Base-by-base conservation (phyloP, 148 eudicot species). In the Rhododendron molle region DNA sequence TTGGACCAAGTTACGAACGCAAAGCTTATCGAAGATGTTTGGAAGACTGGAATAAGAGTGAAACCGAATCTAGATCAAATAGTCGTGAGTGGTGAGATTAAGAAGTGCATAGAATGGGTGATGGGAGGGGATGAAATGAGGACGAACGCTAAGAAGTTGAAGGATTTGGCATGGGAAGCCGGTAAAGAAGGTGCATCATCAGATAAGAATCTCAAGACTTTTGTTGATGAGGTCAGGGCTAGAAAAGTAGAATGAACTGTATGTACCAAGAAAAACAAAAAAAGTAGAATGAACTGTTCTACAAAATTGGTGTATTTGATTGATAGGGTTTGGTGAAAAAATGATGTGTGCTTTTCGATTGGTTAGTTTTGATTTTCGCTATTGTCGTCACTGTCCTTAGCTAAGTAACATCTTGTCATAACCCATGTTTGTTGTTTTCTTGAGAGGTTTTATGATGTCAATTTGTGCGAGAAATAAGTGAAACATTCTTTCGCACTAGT, bases 1-100 rank as follows among this genome's bases (percentile, higher is more conserved):
- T 0, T 2, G 9, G 67, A 89, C 28, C 90, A 89, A 38, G 3
- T 83, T 15, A 85, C 88, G 3, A 82, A 82, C 44, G 76, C 52
- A 43, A 82, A 26, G 74, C 80, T 93, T 18, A 69, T 93, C 12
- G 88, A 89, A 50, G 83, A 81, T 32, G 14, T 3, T 3, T 81
- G 23, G 58, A 81, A 32, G 67, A 50, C 15, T 4, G 46, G 83
- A 13, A n/a, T 7, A n/a, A 77, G 80, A 38, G 32, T n/a, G 16
- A 77, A 13, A 9, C 28, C 15, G 8, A 77, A 44, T 44, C 15
- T 8, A 8, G 30, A 77, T 2, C 15, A 28, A 9, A 7, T 81
- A 81, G 69, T 81, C 1, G 46, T 54, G 30, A 36, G 43, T 2
- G 34, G 34, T 2, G 83, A 81, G 67, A 30, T 81, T 16, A 81